Percentiles rank a stretch among this genome's conserved stretches.
phyloP scores from a whole-genome alignment of 768 basidiomycete species.

The Naematelia encephala region DNA sequence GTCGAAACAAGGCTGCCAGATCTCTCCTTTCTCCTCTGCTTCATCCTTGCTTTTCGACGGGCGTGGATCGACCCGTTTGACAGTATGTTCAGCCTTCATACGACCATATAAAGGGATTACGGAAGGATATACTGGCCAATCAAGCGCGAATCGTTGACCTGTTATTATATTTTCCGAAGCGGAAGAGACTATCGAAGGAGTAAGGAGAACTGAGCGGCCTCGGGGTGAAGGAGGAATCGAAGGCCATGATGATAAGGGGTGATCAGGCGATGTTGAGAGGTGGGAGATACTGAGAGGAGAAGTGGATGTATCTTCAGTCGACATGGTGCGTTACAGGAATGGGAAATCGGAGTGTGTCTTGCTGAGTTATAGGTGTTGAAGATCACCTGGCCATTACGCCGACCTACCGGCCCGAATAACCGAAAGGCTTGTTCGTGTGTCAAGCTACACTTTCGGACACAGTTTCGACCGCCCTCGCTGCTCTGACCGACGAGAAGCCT shows the following conservation, averaged over 20 bases:
- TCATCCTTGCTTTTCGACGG: background rate
- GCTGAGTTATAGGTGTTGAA: too few species aligned
- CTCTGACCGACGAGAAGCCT: too few species aligned
- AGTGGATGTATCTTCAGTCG: background rate
- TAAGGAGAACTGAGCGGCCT: constrained; percentile 12
- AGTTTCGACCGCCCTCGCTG: too few species aligned
- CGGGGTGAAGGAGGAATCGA: constrained; percentile 8
- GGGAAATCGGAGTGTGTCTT: too few species aligned
- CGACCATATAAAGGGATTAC: constrained; percentile 1
- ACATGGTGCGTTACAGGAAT: background rate
- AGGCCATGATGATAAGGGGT: constrained; percentile 18
- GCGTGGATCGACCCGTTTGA: constrained; percentile 4
- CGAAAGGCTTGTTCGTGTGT: too few species aligned
- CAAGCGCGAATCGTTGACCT: constrained; percentile 15
- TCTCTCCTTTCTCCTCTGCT: constrained; percentile 1
- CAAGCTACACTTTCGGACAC: too few species aligned
- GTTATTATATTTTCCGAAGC: constrained; percentile 3
- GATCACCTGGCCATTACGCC: too few species aligned
- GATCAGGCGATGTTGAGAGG: background rate
- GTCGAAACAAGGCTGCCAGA: constrained; percentile 12
- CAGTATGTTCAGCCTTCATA: background rate
- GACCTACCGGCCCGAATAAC: too few species aligned
- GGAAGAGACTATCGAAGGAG: constrained; percentile 7
- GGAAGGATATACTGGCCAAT: constrained; percentile 13
- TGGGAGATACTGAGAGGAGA: background rate